Evolutionary conservation across 257 asterid species (phyloP).

Genomic region (Lavandula angustifolia): DNA sequence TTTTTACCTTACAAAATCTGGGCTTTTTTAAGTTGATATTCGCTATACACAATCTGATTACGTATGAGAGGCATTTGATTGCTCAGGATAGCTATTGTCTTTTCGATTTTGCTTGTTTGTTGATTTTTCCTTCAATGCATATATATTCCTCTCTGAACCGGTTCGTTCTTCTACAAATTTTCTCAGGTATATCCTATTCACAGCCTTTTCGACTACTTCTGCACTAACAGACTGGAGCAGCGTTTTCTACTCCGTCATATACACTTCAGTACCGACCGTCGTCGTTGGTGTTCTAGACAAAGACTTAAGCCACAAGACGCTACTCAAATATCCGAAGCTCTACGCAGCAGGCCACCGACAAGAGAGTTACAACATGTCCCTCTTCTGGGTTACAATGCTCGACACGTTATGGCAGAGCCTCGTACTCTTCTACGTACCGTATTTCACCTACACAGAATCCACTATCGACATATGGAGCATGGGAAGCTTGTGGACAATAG

Average conservation of each 20-base stretch:
- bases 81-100: background rate
- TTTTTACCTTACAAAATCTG: constrained; percentile 16
- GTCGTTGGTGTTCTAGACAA: constrained; percentile 95
- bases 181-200: constrained; percentile 80
- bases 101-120: constrained; percentile 16
- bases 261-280: constrained; percentile 91
- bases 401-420: constrained; percentile 99
- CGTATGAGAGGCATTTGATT: constrained; percentile 1
- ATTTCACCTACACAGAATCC: constrained; percentile 69
- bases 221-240: constrained; percentile 98
- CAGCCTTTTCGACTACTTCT: constrained; percentile 93
- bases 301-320: constrained; percentile 80
- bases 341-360: constrained; percentile 90
- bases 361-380: constrained; percentile 86
- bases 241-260: constrained; percentile 85
- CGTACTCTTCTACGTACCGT: constrained; percentile 84
- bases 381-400: constrained; percentile 92
- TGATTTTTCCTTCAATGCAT: background rate
- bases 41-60: constrained; percentile 4
- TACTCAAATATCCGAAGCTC: constrained; percentile 88
- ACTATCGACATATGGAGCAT: constrained; percentile 94
- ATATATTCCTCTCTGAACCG: constrained; percentile 9
- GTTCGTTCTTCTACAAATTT: constrained; percentile 19
- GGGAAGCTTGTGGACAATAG: constrained; percentile 98
- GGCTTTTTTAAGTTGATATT: constrained; percentile 8